Base-by-base conservation (phyloP, 169 alveolate genomes). In the Plasmodium adleri region DNA sequence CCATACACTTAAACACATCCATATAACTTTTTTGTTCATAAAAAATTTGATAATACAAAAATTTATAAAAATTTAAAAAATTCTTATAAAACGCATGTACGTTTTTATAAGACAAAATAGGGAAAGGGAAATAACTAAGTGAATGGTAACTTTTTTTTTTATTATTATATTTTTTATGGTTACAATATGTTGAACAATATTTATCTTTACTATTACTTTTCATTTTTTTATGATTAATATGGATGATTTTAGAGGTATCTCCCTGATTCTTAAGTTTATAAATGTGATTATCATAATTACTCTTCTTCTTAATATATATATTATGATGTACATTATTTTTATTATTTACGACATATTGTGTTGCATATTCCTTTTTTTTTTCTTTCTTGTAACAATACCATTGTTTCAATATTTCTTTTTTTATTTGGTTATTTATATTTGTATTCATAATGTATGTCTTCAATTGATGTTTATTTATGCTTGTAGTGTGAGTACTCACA, bases 11-110 rank as follows among this genome's bases (percentile, higher is more conserved):
- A 20, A 78, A 78, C 8, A 78, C 10, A 28, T 78, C 89, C 58
- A 78, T 78, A 71, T 78, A 78, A 59, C 89, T 78, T 52, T 64
- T 67, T 17, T 78, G 26, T 32, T 66, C 47, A 24, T 78, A 71
- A 52, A 78, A 78, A 24, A 78, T 66, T 1, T 32, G 54, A 49
- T 28, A 64, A 66, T 49, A 78, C 13, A 78, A 8, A n/a, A 45
- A 17, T 63, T 78, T 66, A 70, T 78, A 78, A 52, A 78, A 78
- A n/a, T 2, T 2, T 45, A 78, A 64, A 49, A 78, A 78, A 0
- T 20, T 49, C 54, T 58, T 78, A 59, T 78, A 78, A 78, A 78
- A 78, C 15, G 43, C 70, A 47, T 66, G 89, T 2, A 76, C 26
- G 39, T 78, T 78, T 58, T 32, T 52, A 15, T 78, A 78, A 3